Percentiles rank a stretch among this genome's conserved stretches.
Conservation (phyloP, 2,329 filamentous ascomycete genomes). For the Lachnellula subtilissima region DNA sequence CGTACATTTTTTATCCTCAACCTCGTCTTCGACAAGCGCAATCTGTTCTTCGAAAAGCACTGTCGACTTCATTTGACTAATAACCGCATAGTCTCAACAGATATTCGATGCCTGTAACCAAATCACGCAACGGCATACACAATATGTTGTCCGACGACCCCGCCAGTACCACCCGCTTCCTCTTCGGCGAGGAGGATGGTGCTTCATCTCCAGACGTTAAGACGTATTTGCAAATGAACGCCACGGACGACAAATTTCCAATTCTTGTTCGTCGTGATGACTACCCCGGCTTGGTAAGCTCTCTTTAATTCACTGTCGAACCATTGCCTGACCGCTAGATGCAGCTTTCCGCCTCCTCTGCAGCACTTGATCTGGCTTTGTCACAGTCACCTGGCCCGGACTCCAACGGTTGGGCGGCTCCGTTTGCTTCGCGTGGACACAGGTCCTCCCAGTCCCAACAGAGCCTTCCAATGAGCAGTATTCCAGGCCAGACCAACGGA, state of each 20-base stretch:
- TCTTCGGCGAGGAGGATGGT: conserved; percentile 73
- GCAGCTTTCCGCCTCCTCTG: conserved; percentile 75
- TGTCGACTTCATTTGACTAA: conserved; percentile 14
- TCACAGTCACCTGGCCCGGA: conserved; percentile 60
- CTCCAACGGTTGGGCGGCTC: conserved; percentile 26
- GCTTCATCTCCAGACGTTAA: conserved; percentile 50
- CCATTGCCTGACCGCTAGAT: conserved; percentile 37
- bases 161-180: conserved; percentile 78
- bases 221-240: conserved; percentile 65
- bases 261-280: conserved; percentile 67
- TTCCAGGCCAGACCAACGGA: conserved; percentile 28
- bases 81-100: conserved; percentile 65
- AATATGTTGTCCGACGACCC: conserved; percentile 67
- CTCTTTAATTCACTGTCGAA: conserved; percentile 1
- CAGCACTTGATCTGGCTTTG: conserved; percentile 73
- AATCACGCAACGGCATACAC: conserved; percentile 61
- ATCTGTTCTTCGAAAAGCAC: background rate
- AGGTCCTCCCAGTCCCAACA: conserved; percentile 40
- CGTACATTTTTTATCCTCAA: conserved; percentile 4
- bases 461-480: conserved; percentile 35
- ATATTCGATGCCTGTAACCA: conserved; percentile 88
- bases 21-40: conserved; percentile 3
- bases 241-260: conserved; percentile 80
- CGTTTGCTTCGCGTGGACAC: conserved; percentile 27
- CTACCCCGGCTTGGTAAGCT: conserved; percentile 29